Base-by-base conservation (phyloP, 2,329 filamentous ascomycete species). In the Calycina marina region DNA sequence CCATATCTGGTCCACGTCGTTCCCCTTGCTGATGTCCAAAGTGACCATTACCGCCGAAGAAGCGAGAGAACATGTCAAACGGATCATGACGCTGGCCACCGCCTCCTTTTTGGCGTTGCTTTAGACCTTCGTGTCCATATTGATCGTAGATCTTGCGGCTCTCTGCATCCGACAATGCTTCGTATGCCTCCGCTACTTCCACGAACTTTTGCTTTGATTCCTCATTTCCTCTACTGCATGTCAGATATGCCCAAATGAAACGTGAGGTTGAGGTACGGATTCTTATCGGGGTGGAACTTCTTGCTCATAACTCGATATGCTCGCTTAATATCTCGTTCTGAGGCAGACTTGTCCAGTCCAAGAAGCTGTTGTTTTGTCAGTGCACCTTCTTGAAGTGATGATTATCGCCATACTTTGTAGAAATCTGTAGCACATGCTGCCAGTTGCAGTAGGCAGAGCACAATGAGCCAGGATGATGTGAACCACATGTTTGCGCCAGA, bases 221-320 rank as follows among this genome's bases (percentile, higher is more conserved):
- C 11, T 81, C 63, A 53, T 94, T 77, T 43, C 76, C 77, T 35
- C 83, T 90, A 45, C 25, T 28, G 27, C 18, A 24, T 11, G n/a
- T 39, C 30, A 16, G 8, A 4, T 9, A 9, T 5, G 14, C 12
- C 4, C 14, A 18, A 24, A 26, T 14, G 27, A 20, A 15, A 9
- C 9, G 5, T 8, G 8, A 29, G 9, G 30, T 29, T 28, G 35
- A 31, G 11, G 49, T 69, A 90, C 78, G 88, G 85, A 49, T 96
- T 96, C 69, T 98, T 98, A 59, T 98, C 90, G 3, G 90, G 90
- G 53, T 98, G 90, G 56, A 71, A 94, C 56, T 92, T 93, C 59
- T 96, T 96, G 62, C 82, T 92, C 8, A 98, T 66, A 38, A 74
- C 77, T 38, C 86, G 74, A 58, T 98, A 98, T 14, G 90, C 86